Percentiles rank a stretch among this genome's conserved stretches.
These are phyloP conservation scores for Thelonectria discophora DNA, from an alignment of 2,329 filamentous ascomycete species.

Conservation along the genomic window DNA sequence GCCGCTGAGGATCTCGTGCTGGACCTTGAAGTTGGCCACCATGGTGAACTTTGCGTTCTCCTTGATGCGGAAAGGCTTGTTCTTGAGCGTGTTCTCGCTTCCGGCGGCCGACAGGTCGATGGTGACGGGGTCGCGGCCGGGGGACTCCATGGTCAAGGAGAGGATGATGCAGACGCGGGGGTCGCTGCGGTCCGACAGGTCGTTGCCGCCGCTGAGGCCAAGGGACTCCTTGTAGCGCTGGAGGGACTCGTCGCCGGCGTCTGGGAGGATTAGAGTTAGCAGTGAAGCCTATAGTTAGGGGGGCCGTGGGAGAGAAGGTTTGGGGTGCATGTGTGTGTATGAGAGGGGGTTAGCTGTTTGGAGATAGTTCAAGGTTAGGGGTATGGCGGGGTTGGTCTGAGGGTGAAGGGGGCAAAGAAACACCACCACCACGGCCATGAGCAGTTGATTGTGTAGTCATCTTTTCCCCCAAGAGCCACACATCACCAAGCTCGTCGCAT, in stretches of 20 bases:
- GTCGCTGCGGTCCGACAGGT: constrained; percentile 80
- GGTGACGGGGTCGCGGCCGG: constrained; percentile 83
- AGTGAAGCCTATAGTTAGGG: neutral
- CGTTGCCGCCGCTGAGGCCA: constrained; percentile 78
- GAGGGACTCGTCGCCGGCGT: constrained; percentile 86
- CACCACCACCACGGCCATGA: too few species aligned
- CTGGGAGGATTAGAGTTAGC: constrained; percentile 49
- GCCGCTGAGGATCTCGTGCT: constrained; percentile 94
- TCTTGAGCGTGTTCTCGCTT: constrained; percentile 80
- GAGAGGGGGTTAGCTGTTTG: too few species aligned
- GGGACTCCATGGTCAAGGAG: constrained; percentile 85
- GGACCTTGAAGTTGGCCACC: constrained; percentile 92
- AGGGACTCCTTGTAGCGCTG: constrained; percentile 98
- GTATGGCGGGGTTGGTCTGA: constrained; percentile 17
- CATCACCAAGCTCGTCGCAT: neutral
- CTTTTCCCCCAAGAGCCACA: neutral
- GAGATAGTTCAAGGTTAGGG: too few species aligned
- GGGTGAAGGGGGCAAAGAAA: neutral
- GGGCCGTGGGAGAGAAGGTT: neutral
- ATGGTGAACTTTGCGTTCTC: constrained; percentile 94
- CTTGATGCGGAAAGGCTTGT: constrained; percentile 97
- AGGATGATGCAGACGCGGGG: constrained; percentile 93
- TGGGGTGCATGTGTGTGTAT: constrained; percentile 3
- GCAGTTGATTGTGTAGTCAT: neutral
- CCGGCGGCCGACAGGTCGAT: constrained; percentile 84